Evolutionary conservation across 768 basidiomycete genomes (phyloP).

Genomic region (Pulveroboletus sp.): DNA sequence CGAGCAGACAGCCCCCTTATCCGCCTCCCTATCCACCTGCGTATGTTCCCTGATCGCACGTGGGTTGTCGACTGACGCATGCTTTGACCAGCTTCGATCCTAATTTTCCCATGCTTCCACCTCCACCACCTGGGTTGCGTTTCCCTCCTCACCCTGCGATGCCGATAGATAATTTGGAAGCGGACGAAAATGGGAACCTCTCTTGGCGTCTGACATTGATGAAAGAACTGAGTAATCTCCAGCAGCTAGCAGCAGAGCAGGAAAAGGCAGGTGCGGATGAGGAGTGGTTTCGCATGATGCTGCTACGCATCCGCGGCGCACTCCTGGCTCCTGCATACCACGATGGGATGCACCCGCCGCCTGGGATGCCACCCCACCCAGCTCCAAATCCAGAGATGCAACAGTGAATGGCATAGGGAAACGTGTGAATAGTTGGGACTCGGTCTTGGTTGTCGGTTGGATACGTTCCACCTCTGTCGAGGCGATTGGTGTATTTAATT

Average conservation of each 20-base stretch:
- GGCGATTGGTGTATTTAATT: no score
- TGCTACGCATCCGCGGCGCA: constrained; percentile 69
- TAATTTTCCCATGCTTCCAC: constrained; percentile 61
- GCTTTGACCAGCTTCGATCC: constrained; percentile 59
- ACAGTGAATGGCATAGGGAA: constrained; percentile 11
- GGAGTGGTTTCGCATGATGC: constrained; percentile 86
- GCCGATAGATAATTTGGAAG: constrained; percentile 65
- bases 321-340: constrained; percentile 49
- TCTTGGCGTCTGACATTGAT: constrained; percentile 78
- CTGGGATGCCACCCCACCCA: constrained; percentile 34
- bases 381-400: constrained; percentile 33
- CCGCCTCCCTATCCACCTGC: constrained; percentile 59
- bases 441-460: constrained; percentile 6
- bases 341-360: constrained; percentile 36
- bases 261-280: constrained; percentile 76
- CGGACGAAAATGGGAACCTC: constrained; percentile 75
- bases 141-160: constrained; percentile 54
- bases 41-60: constrained; percentile 23
- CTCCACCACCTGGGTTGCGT: constrained; percentile 48
- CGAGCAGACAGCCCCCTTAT: constrained; percentile 55
- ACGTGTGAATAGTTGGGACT: neutral
- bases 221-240: constrained; percentile 72
- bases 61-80: constrained; percentile 1
- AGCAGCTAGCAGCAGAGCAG: constrained; percentile 74
- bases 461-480: no score